phyloP scores from a whole-genome alignment of 352 stramenopile species.

The Phytophthora capsici region DNA sequence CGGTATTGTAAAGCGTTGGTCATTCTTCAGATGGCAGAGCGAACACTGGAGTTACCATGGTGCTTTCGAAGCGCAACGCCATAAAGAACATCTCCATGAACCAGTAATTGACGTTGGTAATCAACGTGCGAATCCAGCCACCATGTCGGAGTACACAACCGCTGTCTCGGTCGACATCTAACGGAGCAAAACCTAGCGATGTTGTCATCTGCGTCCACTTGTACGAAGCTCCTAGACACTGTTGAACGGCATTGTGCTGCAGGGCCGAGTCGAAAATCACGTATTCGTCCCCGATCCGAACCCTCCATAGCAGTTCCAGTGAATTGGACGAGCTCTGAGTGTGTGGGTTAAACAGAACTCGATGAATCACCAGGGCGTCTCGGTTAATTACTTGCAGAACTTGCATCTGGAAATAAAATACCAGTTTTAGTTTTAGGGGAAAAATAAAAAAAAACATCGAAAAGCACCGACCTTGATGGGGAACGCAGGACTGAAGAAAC shows the following conservation, averaged over 20 bases:
- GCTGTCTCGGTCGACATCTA: constrained; percentile 8
- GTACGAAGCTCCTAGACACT: constrained; percentile 54
- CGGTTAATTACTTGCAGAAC: constrained; percentile 63
- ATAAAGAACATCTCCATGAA: constrained; percentile 70
- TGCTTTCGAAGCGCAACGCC: constrained; percentile 61
- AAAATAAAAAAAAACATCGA: neutral
- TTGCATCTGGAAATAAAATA: constrained; percentile 33
- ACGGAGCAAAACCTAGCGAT: constrained; percentile 53
- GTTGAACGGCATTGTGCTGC: constrained; percentile 60
- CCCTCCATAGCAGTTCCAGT: constrained; percentile 60
- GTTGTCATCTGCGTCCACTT: constrained; percentile 59
- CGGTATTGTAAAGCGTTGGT: neutral
- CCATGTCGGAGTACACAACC: constrained; percentile 60
- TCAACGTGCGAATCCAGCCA: constrained; percentile 51
- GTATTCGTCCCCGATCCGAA: constrained; percentile 53
- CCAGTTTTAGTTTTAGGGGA: neutral
- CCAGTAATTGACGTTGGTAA: constrained; percentile 58
- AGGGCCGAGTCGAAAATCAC: constrained; percentile 63
- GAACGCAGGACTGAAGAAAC: constrained; percentile 49
- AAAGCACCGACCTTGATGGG: constrained; percentile 34
- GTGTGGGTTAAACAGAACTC: constrained; percentile 62
- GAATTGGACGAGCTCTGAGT: constrained; percentile 60
- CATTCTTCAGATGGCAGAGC: constrained; percentile 28
- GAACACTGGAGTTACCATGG: constrained; percentile 61
- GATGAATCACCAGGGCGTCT: constrained; percentile 60